Conservation (phyloP, 345 rosid species). For the Erodium maritimum region DNA sequence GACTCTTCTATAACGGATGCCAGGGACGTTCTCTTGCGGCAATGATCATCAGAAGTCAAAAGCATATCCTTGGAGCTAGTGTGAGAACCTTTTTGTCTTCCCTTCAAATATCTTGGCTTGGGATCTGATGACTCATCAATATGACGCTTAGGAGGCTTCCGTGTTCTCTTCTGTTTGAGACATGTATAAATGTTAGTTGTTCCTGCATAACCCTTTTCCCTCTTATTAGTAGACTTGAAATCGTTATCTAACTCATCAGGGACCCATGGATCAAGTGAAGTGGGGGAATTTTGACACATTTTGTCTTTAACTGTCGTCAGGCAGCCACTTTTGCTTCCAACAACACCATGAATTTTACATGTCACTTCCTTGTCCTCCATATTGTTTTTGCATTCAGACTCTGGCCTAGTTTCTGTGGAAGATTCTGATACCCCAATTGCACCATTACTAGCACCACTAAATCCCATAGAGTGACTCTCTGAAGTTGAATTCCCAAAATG, state of each 20-base stretch:
- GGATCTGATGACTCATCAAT: constrained; percentile 36
- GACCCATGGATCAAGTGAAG: constrained; percentile 14
- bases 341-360: constrained; percentile 11
- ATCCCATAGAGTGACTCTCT: constrained; percentile 60
- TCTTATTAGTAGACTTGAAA: constrained; percentile 25
- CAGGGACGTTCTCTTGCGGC: constrained; percentile 9
- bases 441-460: constrained; percentile 39
- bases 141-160: constrained; percentile 39
- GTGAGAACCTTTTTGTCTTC: constrained; percentile 11
- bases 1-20: constrained; percentile 16
- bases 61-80: constrained; percentile 14
- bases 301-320: constrained; percentile 13
- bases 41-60: constrained; percentile 14
- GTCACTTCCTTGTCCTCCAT: constrained; percentile 13
- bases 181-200: constrained; percentile 9
- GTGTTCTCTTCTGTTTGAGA: constrained; percentile 28
- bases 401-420: constrained; percentile 27
- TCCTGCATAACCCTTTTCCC: constrained; percentile 22
- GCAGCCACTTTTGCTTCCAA: constrained; percentile 13
- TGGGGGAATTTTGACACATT: constrained; percentile 2
- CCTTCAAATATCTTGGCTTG: constrained; percentile 9
- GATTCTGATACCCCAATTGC: constrained; percentile 39
- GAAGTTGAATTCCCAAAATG: constrained; percentile 34
- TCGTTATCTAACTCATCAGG: constrained; percentile 33
- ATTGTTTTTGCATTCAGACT: constrained; percentile 3